Evolutionary conservation across 2,329 filamentous ascomycete species (phyloP).

Genomic region (Pyrenophora graminea): DNA sequence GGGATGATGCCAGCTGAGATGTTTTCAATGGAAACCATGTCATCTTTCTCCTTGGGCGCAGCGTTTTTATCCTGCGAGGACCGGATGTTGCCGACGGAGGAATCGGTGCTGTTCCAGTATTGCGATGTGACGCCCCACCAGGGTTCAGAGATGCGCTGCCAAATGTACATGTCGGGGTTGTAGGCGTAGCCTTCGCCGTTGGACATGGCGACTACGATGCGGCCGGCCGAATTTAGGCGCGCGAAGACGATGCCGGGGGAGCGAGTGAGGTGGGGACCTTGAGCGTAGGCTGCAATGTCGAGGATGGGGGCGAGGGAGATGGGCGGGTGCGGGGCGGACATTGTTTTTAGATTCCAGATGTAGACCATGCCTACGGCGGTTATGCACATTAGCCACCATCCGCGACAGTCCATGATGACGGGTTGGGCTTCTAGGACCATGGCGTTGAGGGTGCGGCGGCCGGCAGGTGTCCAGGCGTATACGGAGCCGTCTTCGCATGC

Average conservation of each 20-base stretch:
- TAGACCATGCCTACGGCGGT: constrained; percentile 86
- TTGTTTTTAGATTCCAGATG: constrained; percentile 88
- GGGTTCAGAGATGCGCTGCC: constrained; percentile 93
- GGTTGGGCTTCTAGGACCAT: constrained; percentile 89
- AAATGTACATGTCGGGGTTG: constrained; percentile 79
- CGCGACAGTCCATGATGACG: constrained; percentile 88
- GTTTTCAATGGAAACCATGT: constrained; percentile 59
- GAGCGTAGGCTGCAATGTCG: constrained; percentile 79
- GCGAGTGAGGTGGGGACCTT: constrained; percentile 76
- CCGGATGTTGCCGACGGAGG: constrained; percentile 79
- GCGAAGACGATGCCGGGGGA: constrained; percentile 88
- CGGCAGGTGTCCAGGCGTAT: constrained; percentile 90
- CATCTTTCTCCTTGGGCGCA: constrained; percentile 46
- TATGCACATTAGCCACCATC: constrained; percentile 87
- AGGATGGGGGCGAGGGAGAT: constrained; percentile 86
- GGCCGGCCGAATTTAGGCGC: constrained; percentile 83
- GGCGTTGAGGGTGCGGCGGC: constrained; percentile 80
- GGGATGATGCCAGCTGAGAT: constrained; percentile 92
- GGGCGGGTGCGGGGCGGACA: constrained; percentile 84
- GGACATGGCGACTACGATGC: constrained; percentile 85
- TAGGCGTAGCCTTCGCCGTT: constrained; percentile 96
- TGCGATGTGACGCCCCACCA: constrained; percentile 99
- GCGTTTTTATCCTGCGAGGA: constrained; percentile 54
- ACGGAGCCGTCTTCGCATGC: constrained; percentile 91
- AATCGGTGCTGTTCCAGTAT: constrained; percentile 98